These are phyloP conservation scores for Leishmania major DNA, from an alignment of 208 protist genomes.

Conservation along the genomic window DNA sequence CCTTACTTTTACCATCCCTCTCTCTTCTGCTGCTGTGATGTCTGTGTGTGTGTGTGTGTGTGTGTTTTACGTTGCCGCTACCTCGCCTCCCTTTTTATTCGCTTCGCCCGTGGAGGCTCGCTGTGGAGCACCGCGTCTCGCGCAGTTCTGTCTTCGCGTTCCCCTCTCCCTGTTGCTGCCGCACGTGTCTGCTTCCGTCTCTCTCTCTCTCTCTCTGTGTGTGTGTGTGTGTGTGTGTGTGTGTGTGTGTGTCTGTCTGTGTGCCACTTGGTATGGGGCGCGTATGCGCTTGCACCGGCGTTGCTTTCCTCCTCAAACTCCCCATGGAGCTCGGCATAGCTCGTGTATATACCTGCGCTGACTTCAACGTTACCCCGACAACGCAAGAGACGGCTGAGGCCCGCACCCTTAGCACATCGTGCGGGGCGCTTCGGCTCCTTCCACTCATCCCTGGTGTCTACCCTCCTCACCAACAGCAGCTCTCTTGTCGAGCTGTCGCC, in stretches of 20 bases:
- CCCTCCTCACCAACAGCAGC: neutral
- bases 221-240: neutral
- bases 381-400: neutral
- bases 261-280: neutral
- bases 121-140: neutral
- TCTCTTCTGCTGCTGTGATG: neutral
- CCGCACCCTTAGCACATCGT: neutral
- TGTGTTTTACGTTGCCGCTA: neutral
- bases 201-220: no score
- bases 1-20: neutral
- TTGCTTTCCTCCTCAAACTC: neutral
- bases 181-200: neutral
- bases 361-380: neutral
- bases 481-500: neutral
- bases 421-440: neutral
- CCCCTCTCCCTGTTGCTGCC: neutral
- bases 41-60: neutral
- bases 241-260: neutral
- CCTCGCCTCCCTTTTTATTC: neutral
- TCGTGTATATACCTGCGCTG: neutral
- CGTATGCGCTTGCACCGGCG: neutral
- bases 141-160: constrained; percentile 5
- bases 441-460: neutral
- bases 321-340: no score
- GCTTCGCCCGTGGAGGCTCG: neutral